Evolutionary conservation across 208 protist species (phyloP), one percentile per base, ranked within the genome.

Genomic region (Acanthamoeba polyphaga): DNA sequence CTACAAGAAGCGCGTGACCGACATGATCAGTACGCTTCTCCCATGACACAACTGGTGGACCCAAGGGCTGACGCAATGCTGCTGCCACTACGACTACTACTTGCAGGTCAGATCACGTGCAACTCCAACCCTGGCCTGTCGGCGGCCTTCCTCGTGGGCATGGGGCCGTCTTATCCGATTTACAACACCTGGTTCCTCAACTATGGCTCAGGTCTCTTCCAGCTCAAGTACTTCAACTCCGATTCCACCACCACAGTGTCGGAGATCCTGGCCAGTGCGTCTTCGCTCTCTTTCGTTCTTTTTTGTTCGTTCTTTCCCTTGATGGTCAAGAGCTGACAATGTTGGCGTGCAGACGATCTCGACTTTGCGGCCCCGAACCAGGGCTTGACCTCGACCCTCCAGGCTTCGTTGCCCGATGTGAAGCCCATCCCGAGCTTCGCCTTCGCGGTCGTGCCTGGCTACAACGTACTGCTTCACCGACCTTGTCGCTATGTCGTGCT

Each of bases 1-100:
- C 70, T 80, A 80, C 70, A 80, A 80, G 70, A 80, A 80, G 70
- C 70, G 70, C 34, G 70, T 80, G 13, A 80, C 70, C 17, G 70
- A 80, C 70, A 51, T 80, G 70, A 32, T 80, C 70, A 80, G 70
- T 80, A 51, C 70, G 62, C 3, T 38, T 38, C 38, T 38, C 38
- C 38, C 38, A 38, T 38, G 38, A 38, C 3, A 38, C 38, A 38
- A 38, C 38, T 38, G 38, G 38, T 38, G 38, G 38, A 38, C 1
- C 38, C 38, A 38, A 38, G 38, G 38, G 38, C 43, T 49, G 43
- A 49, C 43, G 43, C 43, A 49, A 49, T 10, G 29, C 66, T 74
- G 66, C 12, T 74, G 66, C 4, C 24, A 12, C 12, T 15, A 24
- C 12, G n/a, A n/a, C n/a, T n/a, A n/a, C n/a, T 76, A 27, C 24